Evolutionary conservation across 1,284 basidiomycete species (phyloP), one percentile per base, ranked within the genome.

Genomic region (Lentinus polychrous): DNA sequence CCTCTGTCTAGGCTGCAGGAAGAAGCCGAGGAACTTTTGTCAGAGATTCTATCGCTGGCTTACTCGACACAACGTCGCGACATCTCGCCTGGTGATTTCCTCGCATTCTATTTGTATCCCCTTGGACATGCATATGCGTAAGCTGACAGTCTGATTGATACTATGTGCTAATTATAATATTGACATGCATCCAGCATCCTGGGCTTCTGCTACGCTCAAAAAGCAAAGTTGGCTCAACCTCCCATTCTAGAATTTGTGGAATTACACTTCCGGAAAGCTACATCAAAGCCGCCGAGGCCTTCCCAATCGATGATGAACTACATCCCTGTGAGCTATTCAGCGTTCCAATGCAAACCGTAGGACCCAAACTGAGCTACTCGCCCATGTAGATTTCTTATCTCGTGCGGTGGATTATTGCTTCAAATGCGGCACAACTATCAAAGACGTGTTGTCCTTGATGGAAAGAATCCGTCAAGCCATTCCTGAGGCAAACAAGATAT

Each of bases 91-190:
- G 66, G 62, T 1, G 61, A 62, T 46, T 40, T 57, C 17, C 49
- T 56, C 8, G 65, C 68, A 1, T 71, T 68, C 50, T 65, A 61
- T 54, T 46, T 60, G 18, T 72, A 73, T 54, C 67, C 67, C n/a
- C 58, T 57, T 24, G 72, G 56, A 7, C 61, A 63, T 35, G 70
- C 68, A n/a, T 52, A 66, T 27, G 56, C 65, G 72, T 73, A 53
- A 20, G 66, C 60, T 18, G 20, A 11, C 23, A 35, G 8, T 18
- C 20, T 7, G 8, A 8, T 32, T 15, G 11, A 11, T 12, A 49
- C 22, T 3, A 5, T 37, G 23, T 37, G 8, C 20, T 6, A 42
- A 6, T 24, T 11, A 42, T 18, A 15, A 8, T 40, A 8, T 47
- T n/a, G n/a, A n/a, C n/a, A n/a, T n/a, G n/a, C 17, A 1, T 41